These are phyloP conservation scores for Populus tomentosa DNA, from an alignment of 441 rosid species.

Conservation along the genomic window DNA sequence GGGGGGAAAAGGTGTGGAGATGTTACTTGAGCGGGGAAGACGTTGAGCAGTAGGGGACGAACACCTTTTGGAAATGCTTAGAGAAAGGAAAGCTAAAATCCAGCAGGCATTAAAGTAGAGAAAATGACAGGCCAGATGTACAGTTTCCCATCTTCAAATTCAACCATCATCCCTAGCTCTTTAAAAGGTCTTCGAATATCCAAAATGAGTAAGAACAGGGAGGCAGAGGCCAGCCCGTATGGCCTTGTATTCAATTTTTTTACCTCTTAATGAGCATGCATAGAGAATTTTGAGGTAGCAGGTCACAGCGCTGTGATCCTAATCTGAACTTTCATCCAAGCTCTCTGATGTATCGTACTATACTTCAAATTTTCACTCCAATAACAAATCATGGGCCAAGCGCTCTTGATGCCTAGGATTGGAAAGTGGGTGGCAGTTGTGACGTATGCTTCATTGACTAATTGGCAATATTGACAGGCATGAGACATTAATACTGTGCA, in stretches of 20 bases:
- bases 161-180: neutral
- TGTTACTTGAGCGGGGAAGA: conserved; percentile 13
- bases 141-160: neutral
- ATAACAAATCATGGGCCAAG: neutral
- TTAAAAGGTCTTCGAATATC: neutral
- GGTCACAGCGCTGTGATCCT: neutral
- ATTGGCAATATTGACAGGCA: neutral
- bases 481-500: conserved; percentile 9
- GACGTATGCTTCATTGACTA: conserved; percentile 7
- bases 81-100: conserved; percentile 2
- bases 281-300: conserved; percentile 13
- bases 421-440: conserved; percentile 25
- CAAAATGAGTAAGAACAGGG: neutral
- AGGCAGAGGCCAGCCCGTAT: conserved; percentile 4
- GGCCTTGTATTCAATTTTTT: neutral
- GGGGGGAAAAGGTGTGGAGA: neutral
- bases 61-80: neutral
- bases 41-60: conserved; percentile 13
- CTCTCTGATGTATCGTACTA: neutral
- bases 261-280: conserved; percentile 14
- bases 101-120: neutral
- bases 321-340: neutral
- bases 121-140: conserved; percentile 16
- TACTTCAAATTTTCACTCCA: too few species aligned
- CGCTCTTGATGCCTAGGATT: neutral